These are phyloP conservation scores for Conringia planisiliqua DNA, from an alignment of 345 rosid genomes.

Conservation along the genomic window DNA sequence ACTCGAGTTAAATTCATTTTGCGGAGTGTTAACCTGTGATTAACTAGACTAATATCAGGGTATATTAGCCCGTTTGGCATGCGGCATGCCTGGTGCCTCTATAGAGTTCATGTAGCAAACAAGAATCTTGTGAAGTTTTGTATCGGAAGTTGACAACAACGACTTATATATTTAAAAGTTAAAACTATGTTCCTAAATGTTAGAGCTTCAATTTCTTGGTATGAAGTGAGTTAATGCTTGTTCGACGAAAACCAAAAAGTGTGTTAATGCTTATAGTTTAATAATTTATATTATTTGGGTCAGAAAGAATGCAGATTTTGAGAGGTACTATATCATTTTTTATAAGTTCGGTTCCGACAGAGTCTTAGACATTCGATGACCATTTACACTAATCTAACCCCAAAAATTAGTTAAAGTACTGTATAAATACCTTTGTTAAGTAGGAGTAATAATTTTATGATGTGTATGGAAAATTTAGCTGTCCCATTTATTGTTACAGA, in stretches of 20 bases:
- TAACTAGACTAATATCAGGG: background rate
- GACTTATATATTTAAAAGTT: background rate
- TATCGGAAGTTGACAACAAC: background rate
- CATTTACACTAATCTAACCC: conserved; percentile 19
- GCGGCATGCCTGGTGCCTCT: no score
- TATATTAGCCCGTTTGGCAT: background rate
- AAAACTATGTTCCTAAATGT: background rate
- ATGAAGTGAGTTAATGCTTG: background rate
- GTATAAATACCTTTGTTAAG: conserved; percentile 14
- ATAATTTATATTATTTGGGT: background rate
- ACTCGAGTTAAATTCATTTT: background rate
- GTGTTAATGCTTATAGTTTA: background rate
- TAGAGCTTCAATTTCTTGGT: background rate
- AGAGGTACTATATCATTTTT: background rate
- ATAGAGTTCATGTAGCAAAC: background rate
- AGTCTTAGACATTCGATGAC: conserved; percentile 35
- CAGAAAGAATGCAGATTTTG: conserved; percentile 22
- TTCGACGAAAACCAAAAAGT: background rate
- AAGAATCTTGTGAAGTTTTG: background rate
- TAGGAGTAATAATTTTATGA: background rate
- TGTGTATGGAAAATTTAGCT: conserved; percentile 32
- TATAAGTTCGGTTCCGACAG: conserved; percentile 18
- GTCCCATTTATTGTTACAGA: conserved; percentile 35
- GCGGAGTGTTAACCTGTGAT: background rate
- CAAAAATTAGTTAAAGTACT: conserved; percentile 8